Evolutionary conservation across 768 basidiomycete genomes (phyloP).

Genomic region (Dacryopinax primogenitus): DNA sequence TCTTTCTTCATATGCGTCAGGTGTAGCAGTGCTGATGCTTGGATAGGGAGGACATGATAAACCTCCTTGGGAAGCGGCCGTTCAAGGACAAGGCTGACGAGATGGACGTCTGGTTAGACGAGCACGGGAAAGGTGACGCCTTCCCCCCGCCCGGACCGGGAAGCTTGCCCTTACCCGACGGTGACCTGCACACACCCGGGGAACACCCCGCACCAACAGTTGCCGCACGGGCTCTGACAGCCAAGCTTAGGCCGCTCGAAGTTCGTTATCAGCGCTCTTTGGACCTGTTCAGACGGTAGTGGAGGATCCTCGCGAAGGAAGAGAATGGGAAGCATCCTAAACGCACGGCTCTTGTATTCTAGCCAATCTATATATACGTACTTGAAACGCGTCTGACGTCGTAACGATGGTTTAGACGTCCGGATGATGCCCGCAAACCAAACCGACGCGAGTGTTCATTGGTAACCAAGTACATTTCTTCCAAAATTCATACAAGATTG

Average conservation of each 20-base stretch:
- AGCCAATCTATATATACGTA: background rate
- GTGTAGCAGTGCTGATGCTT: background rate
- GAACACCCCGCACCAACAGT: background rate
- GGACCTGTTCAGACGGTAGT: background rate
- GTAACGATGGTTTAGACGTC: background rate
- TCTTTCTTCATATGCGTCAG: conserved; percentile 1
- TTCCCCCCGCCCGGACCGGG: background rate
- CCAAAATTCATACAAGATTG: background rate
- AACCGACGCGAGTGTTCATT: background rate
- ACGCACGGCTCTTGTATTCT: background rate
- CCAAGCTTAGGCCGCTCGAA: background rate
- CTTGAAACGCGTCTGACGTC: background rate
- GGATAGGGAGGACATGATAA: conserved; percentile 73
- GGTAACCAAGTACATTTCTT: background rate
- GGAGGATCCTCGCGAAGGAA: background rate
- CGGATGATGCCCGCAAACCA: background rate
- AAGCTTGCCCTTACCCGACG: background rate
- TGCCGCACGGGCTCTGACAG: background rate
- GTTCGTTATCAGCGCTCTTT: background rate
- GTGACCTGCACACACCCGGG: background rate
- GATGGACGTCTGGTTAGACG: conserved; percentile 96
- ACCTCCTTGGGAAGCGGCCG: conserved; percentile 67
- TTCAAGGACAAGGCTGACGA: conserved; percentile 69
- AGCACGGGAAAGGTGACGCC: conserved; percentile 21
- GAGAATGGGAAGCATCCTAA: background rate